These are phyloP conservation scores for Lycium ferocissimum DNA, from an alignment of 257 asterid species.

Conservation along the genomic window DNA sequence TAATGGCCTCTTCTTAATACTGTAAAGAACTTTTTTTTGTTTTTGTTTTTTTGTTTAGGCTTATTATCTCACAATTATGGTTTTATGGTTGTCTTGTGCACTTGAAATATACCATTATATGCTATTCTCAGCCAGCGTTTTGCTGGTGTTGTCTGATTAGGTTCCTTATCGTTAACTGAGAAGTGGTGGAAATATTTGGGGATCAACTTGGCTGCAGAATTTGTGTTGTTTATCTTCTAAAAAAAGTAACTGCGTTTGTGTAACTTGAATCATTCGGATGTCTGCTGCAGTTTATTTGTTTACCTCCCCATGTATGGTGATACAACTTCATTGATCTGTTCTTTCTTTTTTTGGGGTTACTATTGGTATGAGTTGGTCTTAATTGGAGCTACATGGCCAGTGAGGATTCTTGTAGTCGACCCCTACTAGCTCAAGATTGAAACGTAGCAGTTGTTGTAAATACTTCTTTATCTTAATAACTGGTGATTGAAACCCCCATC, in stretches of 20 bases:
- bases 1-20: constrained; percentile 44
- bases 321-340: neutral
- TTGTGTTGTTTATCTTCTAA: neutral
- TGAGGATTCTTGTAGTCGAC: neutral
- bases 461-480: neutral
- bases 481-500: neutral
- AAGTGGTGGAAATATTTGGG: neutral
- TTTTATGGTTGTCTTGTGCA: neutral
- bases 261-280: neutral
- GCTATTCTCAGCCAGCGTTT: constrained; percentile 18
- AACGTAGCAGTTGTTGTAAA: neutral
- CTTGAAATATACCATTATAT: constrained; percentile 3
- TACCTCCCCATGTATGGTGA: neutral
- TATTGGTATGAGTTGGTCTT: neutral
- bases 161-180: constrained; percentile 14
- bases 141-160: constrained; percentile 4
- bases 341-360: neutral
- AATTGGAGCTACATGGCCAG: neutral
- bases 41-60: neutral
- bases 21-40: neutral
- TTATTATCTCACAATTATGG: neutral
- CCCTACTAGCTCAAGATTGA: neutral
- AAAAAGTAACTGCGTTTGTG: neutral
- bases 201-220: neutral
- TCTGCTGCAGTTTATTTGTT: neutral